A percentile compares a stretch with the other conserved stretches of the same genome.
phyloP scores from a whole-genome alignment of 306 rosid species.

The Cucumis cinereus region DNA sequence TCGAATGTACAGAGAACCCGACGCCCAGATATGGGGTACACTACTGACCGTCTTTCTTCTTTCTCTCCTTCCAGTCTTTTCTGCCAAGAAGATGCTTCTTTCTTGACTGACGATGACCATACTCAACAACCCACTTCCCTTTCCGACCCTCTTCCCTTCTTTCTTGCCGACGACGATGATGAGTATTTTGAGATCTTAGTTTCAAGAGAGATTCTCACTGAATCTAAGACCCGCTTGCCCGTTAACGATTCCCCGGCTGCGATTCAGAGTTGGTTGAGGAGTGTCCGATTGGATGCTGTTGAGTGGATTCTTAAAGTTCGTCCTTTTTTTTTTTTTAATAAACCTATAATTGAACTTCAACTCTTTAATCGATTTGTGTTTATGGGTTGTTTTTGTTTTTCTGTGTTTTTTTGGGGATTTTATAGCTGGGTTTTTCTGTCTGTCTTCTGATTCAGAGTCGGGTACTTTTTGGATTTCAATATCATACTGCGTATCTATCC shows the following conservation, averaged over 20 bases:
- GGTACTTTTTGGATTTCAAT: slow-evolving; percentile 46
- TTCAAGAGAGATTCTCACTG: slow-evolving; percentile 35
- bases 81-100: slow-evolving; percentile 45
- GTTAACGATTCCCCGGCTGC: slow-evolving; percentile 17
- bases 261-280: slow-evolving; percentile 24
- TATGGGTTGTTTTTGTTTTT: not conserved
- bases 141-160: slow-evolving; percentile 16
- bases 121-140: slow-evolving; percentile 10
- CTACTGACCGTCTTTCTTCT: slow-evolving; percentile 10
- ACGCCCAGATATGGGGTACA: slow-evolving; percentile 32
- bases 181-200: slow-evolving; percentile 48
- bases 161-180: slow-evolving; percentile 39
- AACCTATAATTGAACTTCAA: not conserved
- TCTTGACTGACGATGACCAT: slow-evolving; percentile 16
- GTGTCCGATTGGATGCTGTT: slow-evolving; percentile 50
- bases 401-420: not conserved
- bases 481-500: slow-evolving; percentile 59
- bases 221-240: slow-evolving; percentile 17
- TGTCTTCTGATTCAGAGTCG: slow-evolving; percentile 43
- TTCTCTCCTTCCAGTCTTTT: slow-evolving; percentile 28
- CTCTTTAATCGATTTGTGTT: not conserved
- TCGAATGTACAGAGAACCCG: slow-evolving; percentile 13
- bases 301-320: slow-evolving; percentile 86
- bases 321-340: not conserved
- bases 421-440: slow-evolving; percentile 2